A percentile compares a stretch with the other conserved stretches of the same genome.
phyloP scores from a whole-genome alignment of 2,329 filamentous ascomycete species.

The Fusarium coffeatum region DNA sequence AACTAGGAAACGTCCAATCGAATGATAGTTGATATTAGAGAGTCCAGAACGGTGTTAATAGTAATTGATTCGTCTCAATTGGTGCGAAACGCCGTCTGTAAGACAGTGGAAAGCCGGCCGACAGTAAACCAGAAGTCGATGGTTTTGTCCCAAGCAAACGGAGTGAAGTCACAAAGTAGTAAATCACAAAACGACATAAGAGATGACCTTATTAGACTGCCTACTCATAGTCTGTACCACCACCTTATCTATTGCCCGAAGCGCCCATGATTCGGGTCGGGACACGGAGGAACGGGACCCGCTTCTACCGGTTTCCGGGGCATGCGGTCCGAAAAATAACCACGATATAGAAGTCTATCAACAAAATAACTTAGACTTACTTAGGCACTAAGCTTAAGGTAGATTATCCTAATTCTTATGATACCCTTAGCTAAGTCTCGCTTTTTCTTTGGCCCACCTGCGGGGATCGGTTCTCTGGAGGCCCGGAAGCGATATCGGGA shows the following conservation, averaged over 20 bases:
- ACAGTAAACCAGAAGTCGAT: not conserved
- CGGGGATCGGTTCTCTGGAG: not conserved
- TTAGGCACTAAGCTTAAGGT: too few species aligned
- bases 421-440: too few species aligned
- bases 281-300: not conserved
- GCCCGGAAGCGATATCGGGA: not conserved
- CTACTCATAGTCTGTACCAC: too few species aligned
- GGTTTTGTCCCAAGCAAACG: not conserved
- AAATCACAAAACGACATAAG: rapidly evolving
- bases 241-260: not conserved
- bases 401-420: too few species aligned
- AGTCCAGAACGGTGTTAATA: too few species aligned
- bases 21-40: rapidly evolving
- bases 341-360: too few species aligned
- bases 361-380: too few species aligned
- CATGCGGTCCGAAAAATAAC: too few species aligned
- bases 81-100: not conserved
- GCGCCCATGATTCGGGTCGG: too few species aligned
- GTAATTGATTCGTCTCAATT: not conserved
- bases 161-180: rapidly evolving
- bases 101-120: not conserved
- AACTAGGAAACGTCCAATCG: rapidly evolving
- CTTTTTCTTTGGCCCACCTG: too few species aligned
- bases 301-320: not conserved
- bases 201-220: rapidly evolving